Evolutionary conservation across 164 flowering plant genomes (phyloP).

Genomic region (Sedum album): DNA sequence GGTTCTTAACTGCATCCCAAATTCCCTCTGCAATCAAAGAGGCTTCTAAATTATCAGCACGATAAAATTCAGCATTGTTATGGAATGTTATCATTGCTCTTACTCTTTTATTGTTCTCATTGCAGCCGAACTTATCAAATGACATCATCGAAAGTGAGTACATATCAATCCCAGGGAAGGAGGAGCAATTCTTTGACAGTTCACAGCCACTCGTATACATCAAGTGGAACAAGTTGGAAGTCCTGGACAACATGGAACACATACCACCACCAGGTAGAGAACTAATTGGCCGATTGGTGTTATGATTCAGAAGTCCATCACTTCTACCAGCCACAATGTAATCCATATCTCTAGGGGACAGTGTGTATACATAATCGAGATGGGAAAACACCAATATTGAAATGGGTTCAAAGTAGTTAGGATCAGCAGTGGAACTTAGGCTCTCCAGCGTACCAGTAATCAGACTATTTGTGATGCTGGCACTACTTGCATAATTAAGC

Average conservation of each 20-base stretch:
- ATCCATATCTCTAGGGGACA: conserved; percentile 10
- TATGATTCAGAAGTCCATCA: not conserved
- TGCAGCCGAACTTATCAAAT: not conserved
- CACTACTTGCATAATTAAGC: conserved; percentile 24
- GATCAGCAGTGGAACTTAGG: conserved; percentile 13
- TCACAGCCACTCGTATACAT: conserved; percentile 23
- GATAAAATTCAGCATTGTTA: not conserved
- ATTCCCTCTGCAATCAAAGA: conserved; percentile 49
- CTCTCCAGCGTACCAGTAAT: conserved; percentile 39
- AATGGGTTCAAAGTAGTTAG: conserved; percentile 26
- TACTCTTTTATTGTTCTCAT: not conserved
- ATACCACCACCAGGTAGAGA: not conserved
- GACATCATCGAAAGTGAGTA: not conserved
- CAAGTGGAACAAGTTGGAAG: conserved; percentile 17
- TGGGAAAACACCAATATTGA: conserved; percentile 24
- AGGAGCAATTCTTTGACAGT: conserved; percentile 23
- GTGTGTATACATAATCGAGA: conserved; percentile 23
- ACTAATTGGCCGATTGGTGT: not conserved
- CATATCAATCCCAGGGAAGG: conserved; percentile 3
- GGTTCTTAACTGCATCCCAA: conserved; percentile 40
- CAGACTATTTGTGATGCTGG: conserved; percentile 28
- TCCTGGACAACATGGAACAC: conserved; percentile 1
- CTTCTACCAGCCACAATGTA: not conserved
- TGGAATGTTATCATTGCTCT: not conserved
- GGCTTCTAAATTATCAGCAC: conserved; percentile 23